These are phyloP conservation scores for Trebouxia sp. DNA, from an alignment of 139 green algal species.

Conservation along the genomic window DNA sequence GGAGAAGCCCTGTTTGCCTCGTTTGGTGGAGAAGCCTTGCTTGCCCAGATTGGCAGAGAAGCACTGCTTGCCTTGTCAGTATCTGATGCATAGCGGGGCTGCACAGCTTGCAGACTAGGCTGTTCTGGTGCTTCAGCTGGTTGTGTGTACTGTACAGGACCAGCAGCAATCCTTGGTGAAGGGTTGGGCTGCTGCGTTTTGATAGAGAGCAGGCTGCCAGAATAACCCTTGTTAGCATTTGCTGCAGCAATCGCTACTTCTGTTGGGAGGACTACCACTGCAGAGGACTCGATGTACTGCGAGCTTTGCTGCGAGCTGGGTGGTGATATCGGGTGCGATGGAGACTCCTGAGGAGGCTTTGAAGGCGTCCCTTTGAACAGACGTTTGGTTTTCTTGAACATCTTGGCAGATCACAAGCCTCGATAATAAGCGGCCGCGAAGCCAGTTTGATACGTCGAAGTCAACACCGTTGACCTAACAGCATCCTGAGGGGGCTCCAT, in stretches of 20 bases:
- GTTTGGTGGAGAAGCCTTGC: too few species aligned
- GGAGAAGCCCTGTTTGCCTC: too few species aligned
- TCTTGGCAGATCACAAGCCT: too few species aligned
- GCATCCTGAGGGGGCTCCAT: too few species aligned
- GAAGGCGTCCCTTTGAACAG: background rate
- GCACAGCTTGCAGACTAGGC: too few species aligned
- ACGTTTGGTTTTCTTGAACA: background rate
- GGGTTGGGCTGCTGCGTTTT: background rate
- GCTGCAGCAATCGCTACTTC: constrained; percentile 7
- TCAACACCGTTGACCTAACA: too few species aligned
- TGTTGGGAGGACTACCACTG: background rate
- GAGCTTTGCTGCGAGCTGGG: background rate
- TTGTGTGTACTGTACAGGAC: background rate
- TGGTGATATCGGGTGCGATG: background rate
- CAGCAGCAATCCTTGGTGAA: constrained; percentile 3
- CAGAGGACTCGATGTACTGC: background rate
- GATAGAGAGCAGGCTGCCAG: background rate
- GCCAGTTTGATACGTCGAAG: too few species aligned
- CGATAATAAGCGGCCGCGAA: too few species aligned
- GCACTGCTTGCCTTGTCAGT: too few species aligned
- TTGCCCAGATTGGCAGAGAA: too few species aligned
- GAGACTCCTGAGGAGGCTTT: background rate
- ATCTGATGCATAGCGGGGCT: too few species aligned
- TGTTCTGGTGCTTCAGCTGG: too few species aligned
- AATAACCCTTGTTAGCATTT: constrained; percentile 1